phyloP scores from a whole-genome alignment of 148 eudicot genomes.

The Rhododendron ovatum region DNA sequence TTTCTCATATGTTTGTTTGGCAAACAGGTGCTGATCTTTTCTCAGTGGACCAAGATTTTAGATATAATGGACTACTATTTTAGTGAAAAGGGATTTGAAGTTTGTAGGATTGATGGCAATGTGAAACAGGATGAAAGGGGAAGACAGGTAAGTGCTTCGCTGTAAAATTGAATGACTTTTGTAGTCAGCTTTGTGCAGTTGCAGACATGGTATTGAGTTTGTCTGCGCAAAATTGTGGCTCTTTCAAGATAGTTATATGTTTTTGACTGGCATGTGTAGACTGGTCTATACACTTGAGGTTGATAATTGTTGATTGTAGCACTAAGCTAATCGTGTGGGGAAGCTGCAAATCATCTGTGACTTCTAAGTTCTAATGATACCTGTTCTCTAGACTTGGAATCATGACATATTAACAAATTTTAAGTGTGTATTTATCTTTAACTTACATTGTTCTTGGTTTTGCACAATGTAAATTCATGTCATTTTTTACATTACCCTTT shows the following conservation, averaged over 20 bases:
- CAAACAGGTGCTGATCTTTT: slow-evolving; percentile 81
- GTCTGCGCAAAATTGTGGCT: not conserved
- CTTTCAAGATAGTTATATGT: not conserved
- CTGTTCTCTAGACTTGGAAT: not conserved
- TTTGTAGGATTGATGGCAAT: slow-evolving; percentile 92
- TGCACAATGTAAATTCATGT: not conserved
- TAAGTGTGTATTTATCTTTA: not conserved
- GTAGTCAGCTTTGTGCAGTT: not conserved
- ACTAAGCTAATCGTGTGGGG: not conserved
- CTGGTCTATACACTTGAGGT: not conserved
- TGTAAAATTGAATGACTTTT: not conserved
- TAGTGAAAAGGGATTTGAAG: slow-evolving; percentile 67
- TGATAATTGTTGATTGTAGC: not conserved
- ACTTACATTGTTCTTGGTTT: not conserved
- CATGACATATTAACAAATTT: not conserved
- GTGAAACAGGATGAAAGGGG: slow-evolving; percentile 83
- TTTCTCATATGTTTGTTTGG: slow-evolving; percentile 1
- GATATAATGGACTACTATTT: slow-evolving; percentile 92
- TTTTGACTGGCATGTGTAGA: not conserved
- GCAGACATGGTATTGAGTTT: not conserved
- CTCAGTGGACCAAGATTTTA: slow-evolving; percentile 90
- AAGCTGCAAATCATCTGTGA: not conserved
- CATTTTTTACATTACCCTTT: not conserved
- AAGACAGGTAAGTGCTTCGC: slow-evolving; percentile 54
- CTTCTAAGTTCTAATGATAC: not conserved